Conservation (phyloP, 768 basidiomycete species). For the Tricholoma bakamatsutake region DNA sequence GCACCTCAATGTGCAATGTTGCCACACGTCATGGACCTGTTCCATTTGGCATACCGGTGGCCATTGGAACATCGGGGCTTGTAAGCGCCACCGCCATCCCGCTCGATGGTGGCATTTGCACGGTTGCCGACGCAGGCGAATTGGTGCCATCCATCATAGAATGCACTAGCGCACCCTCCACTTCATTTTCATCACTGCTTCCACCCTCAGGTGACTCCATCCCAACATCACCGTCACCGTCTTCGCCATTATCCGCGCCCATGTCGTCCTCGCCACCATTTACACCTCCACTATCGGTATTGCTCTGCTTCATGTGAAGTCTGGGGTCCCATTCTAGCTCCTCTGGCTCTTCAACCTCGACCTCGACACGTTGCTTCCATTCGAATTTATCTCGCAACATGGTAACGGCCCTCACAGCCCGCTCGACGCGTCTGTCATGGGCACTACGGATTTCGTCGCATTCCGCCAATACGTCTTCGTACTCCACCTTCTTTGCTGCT, state of each 20-base stretch:
- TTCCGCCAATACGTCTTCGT: slow-evolving; percentile 61
- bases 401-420: slow-evolving; percentile 72
- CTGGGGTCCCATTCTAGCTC: slow-evolving; percentile 70
- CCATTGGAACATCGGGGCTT: not conserved
- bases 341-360: slow-evolving; percentile 74
- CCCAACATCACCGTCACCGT: slow-evolving; percentile 12
- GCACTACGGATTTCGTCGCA: slow-evolving; percentile 61
- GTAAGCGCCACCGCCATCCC: not conserved
- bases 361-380: slow-evolving; percentile 76
- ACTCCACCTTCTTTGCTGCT: slow-evolving; percentile 33
- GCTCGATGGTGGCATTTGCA: not conserved
- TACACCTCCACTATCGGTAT: slow-evolving; percentile 16
- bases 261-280: slow-evolving; percentile 13
- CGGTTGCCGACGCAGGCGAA: slow-evolving; percentile 14
- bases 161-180: slow-evolving; percentile 25
- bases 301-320: slow-evolving; percentile 9
- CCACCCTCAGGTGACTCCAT: slow-evolving; percentile 15
- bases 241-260: slow-evolving; percentile 19
- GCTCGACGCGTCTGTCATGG: slow-evolving; percentile 71
- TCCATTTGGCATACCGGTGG: not conserved
- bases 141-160: slow-evolving; percentile 15
- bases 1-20: not conserved
- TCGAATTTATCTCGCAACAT: slow-evolving; percentile 79
- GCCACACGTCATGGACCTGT: not conserved
- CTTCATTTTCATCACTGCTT: slow-evolving; percentile 20